Percentiles rank a stretch among this genome's conserved stretches.
phyloP scores from a whole-genome alignment of 2,329 filamentous ascomycete species.

The Fusarium gaditjirri region DNA sequence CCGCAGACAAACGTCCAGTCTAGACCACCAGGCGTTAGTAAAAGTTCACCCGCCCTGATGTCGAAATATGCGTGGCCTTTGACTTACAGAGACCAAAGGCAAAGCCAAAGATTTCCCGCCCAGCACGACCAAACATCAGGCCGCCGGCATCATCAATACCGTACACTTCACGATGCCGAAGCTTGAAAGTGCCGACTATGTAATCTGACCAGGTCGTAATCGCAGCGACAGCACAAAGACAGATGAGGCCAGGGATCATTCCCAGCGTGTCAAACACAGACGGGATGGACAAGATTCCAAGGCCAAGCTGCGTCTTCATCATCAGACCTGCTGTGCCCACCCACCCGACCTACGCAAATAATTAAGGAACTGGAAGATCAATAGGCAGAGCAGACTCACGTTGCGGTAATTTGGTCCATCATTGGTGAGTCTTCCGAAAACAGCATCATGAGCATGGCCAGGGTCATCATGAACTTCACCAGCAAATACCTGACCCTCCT shows the following conservation, averaged over 20 bases:
- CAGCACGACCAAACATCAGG: conserved; percentile 58
- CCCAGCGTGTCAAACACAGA: conserved; percentile 57
- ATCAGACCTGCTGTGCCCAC: conserved; percentile 55
- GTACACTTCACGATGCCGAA: conserved; percentile 61
- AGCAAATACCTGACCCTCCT: background rate
- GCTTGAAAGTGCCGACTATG: conserved; percentile 61
- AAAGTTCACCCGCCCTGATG: rapidly evolving
- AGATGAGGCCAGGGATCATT: conserved; percentile 59
- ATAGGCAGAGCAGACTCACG: conserved; percentile 10
- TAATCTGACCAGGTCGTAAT: conserved; percentile 62
- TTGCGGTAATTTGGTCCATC: conserved; percentile 46
- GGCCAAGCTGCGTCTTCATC: conserved; percentile 59
- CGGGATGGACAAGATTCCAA: conserved; percentile 60
- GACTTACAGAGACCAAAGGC: conserved; percentile 50
- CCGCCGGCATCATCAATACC: conserved; percentile 63
- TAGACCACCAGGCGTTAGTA: rapidly evolving
- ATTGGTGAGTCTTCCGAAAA: conserved; percentile 45
- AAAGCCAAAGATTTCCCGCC: conserved; percentile 54
- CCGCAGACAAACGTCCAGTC: conserved; percentile 19
- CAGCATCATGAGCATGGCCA: conserved; percentile 16
- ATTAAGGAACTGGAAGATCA: rapidly evolving
- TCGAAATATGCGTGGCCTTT: rapidly evolving
- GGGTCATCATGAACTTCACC: conserved; percentile 7
- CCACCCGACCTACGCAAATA: conserved; percentile 52
- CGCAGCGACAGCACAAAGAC: conserved; percentile 52